Base-by-base conservation (phyloP, 164 flowering plant genomes). In the Warburgia ugandensis region DNA sequence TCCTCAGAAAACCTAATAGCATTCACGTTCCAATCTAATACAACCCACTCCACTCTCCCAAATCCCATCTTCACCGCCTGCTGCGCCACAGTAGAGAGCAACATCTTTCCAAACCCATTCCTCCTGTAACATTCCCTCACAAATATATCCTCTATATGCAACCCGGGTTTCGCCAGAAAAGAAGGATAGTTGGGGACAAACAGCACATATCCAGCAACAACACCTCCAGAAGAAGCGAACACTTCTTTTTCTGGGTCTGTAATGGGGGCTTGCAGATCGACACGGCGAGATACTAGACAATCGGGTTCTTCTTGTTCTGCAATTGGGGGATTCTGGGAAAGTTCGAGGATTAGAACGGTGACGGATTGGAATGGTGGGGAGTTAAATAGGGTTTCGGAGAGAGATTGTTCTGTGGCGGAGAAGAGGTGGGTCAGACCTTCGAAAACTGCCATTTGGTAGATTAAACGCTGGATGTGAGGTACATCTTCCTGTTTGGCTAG, bases 21-120 rank as follows among this genome's bases (percentile, higher is more conserved):
- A 63, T 83, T 87, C 37, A 66, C 62, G 51, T 91, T 91, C 97
- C 97, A 91, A 45, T 86, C 96, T 50, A 86, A 69, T 62, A 86
- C 97, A 21, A 67, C 72, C 97, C 96, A 87, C 60, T 90, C 95
- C 51, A 86, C 95, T 42, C 97, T 72, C 17, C 86, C 95, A 38
- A 68, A 68, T 47, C 83, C 92, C 84, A 83, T 77, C 60, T 70
- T 75, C 72, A 72, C 92, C 10, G 92, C 94, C 67, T 80, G 89
- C 22, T 50, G 39, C 44, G 89, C 97, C 71, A 84, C 95, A 3
- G 85, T 85, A 6, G 77, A 51, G 40, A 90, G 59, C 69, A 84
- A 50, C 77, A 80, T 71, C 67, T 50, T 67, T 71, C 94, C 92
- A 0, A 86, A 45, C 32, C 91, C 96, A 25, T 58, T 78, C 81